phyloP scores from a whole-genome alignment of 352 stramenopile genomes.

The Phytophthora aleatoria region DNA sequence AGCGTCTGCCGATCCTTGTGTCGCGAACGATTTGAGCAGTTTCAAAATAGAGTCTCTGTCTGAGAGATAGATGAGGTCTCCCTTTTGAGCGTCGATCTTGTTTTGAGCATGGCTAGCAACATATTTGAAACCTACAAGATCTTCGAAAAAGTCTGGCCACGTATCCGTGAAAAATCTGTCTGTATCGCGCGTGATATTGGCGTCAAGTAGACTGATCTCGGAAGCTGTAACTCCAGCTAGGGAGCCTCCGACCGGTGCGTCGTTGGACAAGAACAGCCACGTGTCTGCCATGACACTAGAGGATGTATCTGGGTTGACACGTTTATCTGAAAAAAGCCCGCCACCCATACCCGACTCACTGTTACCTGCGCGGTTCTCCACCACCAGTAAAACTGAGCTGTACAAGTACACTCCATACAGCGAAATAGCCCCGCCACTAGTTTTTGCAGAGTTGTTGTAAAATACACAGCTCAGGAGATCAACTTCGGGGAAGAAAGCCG shows the following conservation, averaged over 20 bases:
- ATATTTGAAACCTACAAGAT: constrained; percentile 28
- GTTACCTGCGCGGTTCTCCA: constrained; percentile 39
- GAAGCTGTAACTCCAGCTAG: constrained; percentile 32
- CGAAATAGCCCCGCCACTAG: constrained; percentile 33
- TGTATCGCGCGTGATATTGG: constrained; percentile 30
- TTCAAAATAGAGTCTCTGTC: constrained; percentile 26
- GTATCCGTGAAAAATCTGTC: constrained; percentile 14
- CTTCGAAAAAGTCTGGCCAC: constrained; percentile 30
- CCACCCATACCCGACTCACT: constrained; percentile 33
- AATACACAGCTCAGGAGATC: constrained; percentile 30
- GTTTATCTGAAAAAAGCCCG: constrained; percentile 23
- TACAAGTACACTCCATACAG: constrained; percentile 15
- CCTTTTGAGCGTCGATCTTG: constrained; percentile 17
- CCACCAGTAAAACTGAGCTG: constrained; percentile 25
- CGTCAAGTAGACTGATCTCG: constrained; percentile 14
- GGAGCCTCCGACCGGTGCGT: constrained; percentile 33
- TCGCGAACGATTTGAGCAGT: constrained; percentile 32
- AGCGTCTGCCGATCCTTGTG: constrained; percentile 45
- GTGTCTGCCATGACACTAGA: constrained; percentile 15
- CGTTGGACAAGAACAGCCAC: constrained; percentile 45
- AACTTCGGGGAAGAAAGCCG: constrained; percentile 3
- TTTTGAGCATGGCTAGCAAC: constrained; percentile 8
- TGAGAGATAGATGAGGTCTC: constrained; percentile 45
- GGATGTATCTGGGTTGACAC: neutral
- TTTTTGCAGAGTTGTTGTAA: constrained; percentile 50